Percentiles rank a stretch among this genome's conserved stretches.
Conservation (phyloP, 176 grass and related monocot genomes). For the Carex parvula region DNA sequence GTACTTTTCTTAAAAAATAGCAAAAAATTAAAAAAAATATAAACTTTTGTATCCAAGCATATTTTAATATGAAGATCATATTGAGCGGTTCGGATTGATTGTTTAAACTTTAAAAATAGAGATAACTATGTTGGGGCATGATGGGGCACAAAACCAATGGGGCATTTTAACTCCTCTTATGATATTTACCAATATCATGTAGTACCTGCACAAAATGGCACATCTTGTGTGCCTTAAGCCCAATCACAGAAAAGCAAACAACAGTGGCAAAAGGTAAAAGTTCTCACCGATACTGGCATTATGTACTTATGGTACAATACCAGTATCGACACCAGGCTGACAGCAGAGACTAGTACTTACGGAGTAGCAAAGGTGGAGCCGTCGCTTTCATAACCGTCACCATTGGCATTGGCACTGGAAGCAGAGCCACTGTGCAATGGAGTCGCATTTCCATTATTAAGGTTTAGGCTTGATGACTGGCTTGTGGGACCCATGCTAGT, state of each 20-base stretch:
- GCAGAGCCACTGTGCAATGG: slow-evolving; percentile 43
- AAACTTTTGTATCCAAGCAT: no score
- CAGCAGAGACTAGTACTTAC: slow-evolving; percentile 41
- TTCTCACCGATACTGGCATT: neutral
- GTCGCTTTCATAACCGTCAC: slow-evolving; percentile 91
- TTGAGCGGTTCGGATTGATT: no score
- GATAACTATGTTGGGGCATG: no score
- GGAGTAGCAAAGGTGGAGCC: slow-evolving; percentile 88
- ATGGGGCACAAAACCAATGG: no score
- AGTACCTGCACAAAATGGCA: slow-evolving; percentile 21
- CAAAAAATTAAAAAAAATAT: no score
- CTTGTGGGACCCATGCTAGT: neutral
- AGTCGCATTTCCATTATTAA: slow-evolving; percentile 43
- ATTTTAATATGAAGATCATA: no score
- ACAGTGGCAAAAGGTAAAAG: neutral
- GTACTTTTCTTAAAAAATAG: no score
- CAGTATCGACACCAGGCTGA: neutral
- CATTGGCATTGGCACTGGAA: slow-evolving; percentile 45
- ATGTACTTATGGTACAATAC: neutral
- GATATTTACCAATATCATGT: slow-evolving; percentile 16
- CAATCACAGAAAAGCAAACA: slow-evolving; percentile 12
- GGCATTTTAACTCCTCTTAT: no score
- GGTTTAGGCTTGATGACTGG: slow-evolving; percentile 32
- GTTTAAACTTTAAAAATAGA: no score
- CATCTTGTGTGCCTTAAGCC: slow-evolving; percentile 12